phyloP scores from a whole-genome alignment of 306 rosid genomes.

The Gillenia trifoliata region DNA sequence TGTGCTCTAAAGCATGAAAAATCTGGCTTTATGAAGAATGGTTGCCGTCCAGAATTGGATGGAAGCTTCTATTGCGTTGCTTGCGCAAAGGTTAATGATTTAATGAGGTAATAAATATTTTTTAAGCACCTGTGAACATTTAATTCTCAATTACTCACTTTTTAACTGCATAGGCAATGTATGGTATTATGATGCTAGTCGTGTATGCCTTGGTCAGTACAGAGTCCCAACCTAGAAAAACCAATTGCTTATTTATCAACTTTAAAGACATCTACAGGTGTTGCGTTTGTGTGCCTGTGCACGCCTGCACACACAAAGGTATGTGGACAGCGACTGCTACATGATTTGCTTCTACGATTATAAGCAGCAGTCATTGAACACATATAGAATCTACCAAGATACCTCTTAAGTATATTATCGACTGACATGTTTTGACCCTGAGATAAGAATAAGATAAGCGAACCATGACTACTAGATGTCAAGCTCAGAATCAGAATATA shows the following conservation, averaged over 20 bases:
- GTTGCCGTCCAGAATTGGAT: conserved; percentile 45
- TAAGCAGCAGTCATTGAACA: neutral
- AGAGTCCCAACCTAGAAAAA: neutral
- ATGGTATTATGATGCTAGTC: neutral
- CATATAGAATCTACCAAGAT: neutral
- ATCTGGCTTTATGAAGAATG: conserved; percentile 58
- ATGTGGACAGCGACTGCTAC: neutral
- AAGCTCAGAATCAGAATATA: neutral
- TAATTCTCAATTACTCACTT: neutral
- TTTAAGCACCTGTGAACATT: neutral
- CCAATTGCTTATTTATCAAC: neutral
- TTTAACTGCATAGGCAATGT: neutral
- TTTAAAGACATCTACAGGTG: neutral
- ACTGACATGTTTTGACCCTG: neutral
- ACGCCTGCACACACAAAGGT: neutral
- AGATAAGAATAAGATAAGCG: neutral
- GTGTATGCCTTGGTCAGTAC: neutral
- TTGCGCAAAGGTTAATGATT: conserved; percentile 67
- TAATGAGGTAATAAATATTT: conserved; percentile 63
- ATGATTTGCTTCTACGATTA: neutral
- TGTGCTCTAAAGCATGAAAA: conserved; percentile 72
- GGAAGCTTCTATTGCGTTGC: conserved; percentile 74
- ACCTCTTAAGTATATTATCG: neutral
- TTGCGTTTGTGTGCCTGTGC: neutral
- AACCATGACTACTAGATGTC: neutral